Base-by-base conservation (phyloP, 495 filamentous ascomycete genomes). In the Niebla homalea region DNA sequence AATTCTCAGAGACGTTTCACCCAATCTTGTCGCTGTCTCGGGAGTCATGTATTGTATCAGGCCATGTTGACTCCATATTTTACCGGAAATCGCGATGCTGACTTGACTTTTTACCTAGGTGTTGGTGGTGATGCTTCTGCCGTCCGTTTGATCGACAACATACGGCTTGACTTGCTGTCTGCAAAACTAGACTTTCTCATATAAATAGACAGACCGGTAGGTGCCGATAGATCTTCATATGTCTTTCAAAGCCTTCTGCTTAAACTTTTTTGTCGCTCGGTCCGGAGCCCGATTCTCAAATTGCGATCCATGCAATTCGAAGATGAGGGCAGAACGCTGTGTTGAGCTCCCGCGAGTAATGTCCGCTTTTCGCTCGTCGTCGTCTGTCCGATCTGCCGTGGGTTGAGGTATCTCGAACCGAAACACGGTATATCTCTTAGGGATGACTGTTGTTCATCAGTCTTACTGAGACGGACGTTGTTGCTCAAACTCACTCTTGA, bases 111-210 rank as follows among this genome's bases (percentile, higher is more conserved):
- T n/a, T n/a, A n/a, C n/a, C n/a, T n/a, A n/a, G n/a, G 29, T 12
- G 62, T 87, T 36, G 86, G 86, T 5, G 77, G 79, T 56, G 84
- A 80, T 22, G 70, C 70, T 20, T 80, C 80, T 0, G 71, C 86
- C 6, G 92, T 98, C 18, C 74, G 92, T 48, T 66, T 98, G 62
- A 96, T 98, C 62, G 92, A 98, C 62, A 98, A 98, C 58, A 79
- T 97, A 57, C 83, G 93, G 48, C 64, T 92, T 29, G 68, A 74
- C 55, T 75, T 52, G 7, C 35, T 55, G 23, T 50, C 55, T 18
- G 58, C 55, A 11, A 55, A 49, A 36, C 52, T 43, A 36, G 51
- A 43, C 38, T 47, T 23, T 42, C 50, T 35, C 48, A 48, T n/a
- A 14, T 40, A 16, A 26, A 12, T n/a, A 10, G 18, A 35, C 3